These are phyloP conservation scores for Rubia yunnanensis DNA, from an alignment of 257 asterid genomes.

Conservation along the genomic window DNA sequence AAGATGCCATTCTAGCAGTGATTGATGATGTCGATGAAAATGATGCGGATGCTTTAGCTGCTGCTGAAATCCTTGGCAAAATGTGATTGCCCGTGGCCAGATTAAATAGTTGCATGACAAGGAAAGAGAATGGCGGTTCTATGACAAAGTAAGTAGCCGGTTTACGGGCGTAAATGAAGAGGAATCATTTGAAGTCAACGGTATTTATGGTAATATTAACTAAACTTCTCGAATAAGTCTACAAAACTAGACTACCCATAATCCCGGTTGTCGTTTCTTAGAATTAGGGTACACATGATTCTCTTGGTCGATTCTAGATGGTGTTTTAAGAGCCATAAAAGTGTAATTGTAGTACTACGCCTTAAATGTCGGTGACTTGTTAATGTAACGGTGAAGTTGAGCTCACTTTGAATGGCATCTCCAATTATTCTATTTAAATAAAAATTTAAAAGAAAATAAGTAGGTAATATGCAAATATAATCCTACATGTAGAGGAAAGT, in stretches of 20 bases:
- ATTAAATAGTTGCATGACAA: neutral
- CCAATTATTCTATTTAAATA: no score
- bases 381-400: no score
- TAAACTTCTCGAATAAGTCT: neutral
- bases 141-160: neutral
- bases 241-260: neutral
- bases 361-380: no score
- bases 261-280: no score
- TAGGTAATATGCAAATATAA: no score
- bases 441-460: no score
- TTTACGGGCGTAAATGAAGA: neutral
- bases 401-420: no score
- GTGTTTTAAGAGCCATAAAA: no score
- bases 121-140: neutral
- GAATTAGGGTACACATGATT: no score
- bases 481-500: no score
- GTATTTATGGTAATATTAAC: neutral
- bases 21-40: neutral
- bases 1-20: slow-evolving; percentile 34
- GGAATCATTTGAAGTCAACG: neutral
- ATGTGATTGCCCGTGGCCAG: neutral
- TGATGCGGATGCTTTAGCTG: neutral
- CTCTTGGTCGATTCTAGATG: no score
- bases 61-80: neutral
- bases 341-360: no score